These are phyloP conservation scores for Akebia trifoliata DNA, from an alignment of 164 flowering plant genomes.

Conservation along the genomic window DNA sequence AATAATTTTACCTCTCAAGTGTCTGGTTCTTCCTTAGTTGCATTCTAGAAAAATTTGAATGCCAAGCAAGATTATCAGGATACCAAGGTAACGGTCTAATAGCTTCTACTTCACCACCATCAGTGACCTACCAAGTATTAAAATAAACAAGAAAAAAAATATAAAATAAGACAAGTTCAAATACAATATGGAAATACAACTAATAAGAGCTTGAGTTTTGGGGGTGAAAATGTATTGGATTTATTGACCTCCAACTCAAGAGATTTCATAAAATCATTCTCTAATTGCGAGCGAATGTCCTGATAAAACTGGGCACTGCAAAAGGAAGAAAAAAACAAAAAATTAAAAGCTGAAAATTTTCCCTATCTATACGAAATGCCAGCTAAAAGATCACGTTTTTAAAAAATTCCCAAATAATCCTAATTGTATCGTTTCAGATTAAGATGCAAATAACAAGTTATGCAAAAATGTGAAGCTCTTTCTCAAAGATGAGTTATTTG, in stretches of 20 bases:
- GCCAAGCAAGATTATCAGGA: slow-evolving; percentile 96
- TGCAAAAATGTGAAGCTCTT: too few species aligned
- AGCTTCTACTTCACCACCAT: slow-evolving; percentile 59
- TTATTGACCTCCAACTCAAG: slow-evolving; percentile 68
- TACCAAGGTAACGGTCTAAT: slow-evolving; percentile 94
- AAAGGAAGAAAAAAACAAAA: slow-evolving; percentile 6
- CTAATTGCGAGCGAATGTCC: slow-evolving; percentile 64
- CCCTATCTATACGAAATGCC: too few species aligned
- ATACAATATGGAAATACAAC: background rate
- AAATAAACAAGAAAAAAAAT: background rate
- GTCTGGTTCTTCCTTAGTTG: slow-evolving; percentile 87
- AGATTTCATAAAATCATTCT: slow-evolving; percentile 75
- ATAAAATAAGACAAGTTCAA: background rate
- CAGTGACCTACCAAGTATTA: slow-evolving; percentile 35
- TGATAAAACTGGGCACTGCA: slow-evolving; percentile 79
- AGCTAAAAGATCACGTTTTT: too few species aligned
- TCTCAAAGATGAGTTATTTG: too few species aligned
- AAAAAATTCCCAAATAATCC: too few species aligned
- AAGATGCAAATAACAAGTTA: too few species aligned
- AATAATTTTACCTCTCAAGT: slow-evolving; percentile 59
- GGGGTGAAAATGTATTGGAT: background rate
- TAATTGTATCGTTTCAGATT: too few species aligned
- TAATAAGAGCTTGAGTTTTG: background rate
- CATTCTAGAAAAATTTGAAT: slow-evolving; percentile 84
- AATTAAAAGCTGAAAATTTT: background rate